A percentile compares a stretch with the other conserved stretches of the same genome.
Conservation (phyloP, 2,329 filamentous ascomycete genomes). For the Fusarium fracticaudum region DNA sequence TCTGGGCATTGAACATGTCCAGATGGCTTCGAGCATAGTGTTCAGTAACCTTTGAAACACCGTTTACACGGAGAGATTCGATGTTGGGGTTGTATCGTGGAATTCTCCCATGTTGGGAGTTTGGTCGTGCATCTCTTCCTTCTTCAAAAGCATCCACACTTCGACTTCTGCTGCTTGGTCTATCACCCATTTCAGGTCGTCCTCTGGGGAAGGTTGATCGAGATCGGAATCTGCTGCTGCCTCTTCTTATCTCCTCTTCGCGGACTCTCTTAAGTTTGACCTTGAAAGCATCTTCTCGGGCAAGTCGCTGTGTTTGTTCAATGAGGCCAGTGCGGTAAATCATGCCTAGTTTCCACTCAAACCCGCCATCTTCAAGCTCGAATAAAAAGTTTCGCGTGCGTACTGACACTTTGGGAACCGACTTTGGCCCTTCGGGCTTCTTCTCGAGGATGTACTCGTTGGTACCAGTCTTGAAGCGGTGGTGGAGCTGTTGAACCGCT, state of each 20-base stretch:
- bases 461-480: constrained; percentile 87
- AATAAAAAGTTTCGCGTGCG: constrained; percentile 85
- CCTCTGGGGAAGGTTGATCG: constrained; percentile 60
- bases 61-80: constrained; percentile 71
- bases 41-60: constrained; percentile 75
- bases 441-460: constrained; percentile 91
- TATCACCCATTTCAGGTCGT: constrained; percentile 43
- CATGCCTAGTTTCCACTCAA: constrained; percentile 95
- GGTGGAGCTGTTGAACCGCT: constrained; percentile 87
- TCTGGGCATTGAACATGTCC: constrained; percentile 83
- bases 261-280: constrained; percentile 87
- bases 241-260: constrained; percentile 71
- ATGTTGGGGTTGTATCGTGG: constrained; percentile 84
- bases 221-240: constrained; percentile 62
- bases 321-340: constrained; percentile 91
- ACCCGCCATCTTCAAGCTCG: constrained; percentile 93
- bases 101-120: constrained; percentile 52
- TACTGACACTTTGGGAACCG: constrained; percentile 85
- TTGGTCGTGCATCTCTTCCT: constrained; percentile 44
- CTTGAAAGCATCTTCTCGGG: constrained; percentile 88
- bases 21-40: constrained; percentile 80
- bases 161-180: constrained; percentile 60
- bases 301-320: constrained; percentile 89
- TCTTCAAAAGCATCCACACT: constrained; percentile 60
- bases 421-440: constrained; percentile 83